Evolutionary conservation across 805 yeast genomes (phyloP), one percentile per base, ranked within the genome.

Genomic region (Candida chilensis): DNA sequence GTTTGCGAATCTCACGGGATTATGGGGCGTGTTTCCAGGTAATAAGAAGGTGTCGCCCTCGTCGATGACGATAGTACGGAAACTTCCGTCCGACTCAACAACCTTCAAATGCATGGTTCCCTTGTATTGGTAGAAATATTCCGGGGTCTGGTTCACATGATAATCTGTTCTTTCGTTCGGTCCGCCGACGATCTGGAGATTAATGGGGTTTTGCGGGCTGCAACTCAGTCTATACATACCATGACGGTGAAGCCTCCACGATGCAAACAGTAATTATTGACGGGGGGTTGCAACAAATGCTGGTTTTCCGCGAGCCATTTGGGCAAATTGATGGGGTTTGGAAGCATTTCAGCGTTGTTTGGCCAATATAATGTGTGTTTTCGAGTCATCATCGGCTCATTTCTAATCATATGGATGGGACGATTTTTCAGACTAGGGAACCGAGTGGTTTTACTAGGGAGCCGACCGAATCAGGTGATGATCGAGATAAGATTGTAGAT

Each of bases 81-180:
- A 86, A 33, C 67, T 69, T 2, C 86, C 90, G 19, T 74, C 76
- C 5, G 16, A 5, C 36, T 80, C 86, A 2, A 87, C 95, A 2
- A 88, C 94, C 37, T 74, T 76, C 37, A 88, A 63, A 14, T 82
- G 69, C 95, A 88, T 87, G 16, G 66, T 62, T 2, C 96, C 96
- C 52, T 84, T 84, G 50, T 80, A 72, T 65, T 82, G 90, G 55
- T 80, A 77, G 52, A 88, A 88, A 73, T 86, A 88, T 47, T 88
- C 96, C 1, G 96, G 96, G 0, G 96, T 88, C 44, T 85, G 94
- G 48, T 88, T 88, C 29, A 88, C 73, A 47, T 88, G 96, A 50
- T 85, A 88, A 50, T 88, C 96, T 0, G 95, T 87, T 34, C 96
- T 66, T 45, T 79, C 94, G 50, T 88, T 88, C 3, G 96, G 96